A percentile compares a stretch with the other conserved stretches of the same genome.
Evolutionary conservation across 805 yeast species (phyloP).

Genomic region (Ogataea pilisensis): DNA sequence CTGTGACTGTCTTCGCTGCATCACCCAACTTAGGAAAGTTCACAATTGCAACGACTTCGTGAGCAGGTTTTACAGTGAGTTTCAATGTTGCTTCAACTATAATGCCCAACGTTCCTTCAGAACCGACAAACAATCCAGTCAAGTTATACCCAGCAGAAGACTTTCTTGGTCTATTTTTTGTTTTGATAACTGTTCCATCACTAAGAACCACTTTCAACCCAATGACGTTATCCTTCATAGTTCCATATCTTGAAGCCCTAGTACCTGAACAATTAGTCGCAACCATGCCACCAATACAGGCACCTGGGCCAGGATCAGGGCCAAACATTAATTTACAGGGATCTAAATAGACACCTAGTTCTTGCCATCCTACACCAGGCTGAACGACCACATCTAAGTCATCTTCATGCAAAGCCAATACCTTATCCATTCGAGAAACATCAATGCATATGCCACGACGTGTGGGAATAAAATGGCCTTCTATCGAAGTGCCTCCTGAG

Average conservation of each 20-base stretch:
- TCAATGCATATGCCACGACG: slow-evolving; percentile 62
- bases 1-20: slow-evolving; percentile 67
- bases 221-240: slow-evolving; percentile 71
- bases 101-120: slow-evolving; percentile 74
- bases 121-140: slow-evolving; percentile 66
- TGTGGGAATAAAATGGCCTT: slow-evolving; percentile 76
- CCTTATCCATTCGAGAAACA: slow-evolving; percentile 53
- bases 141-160: slow-evolving; percentile 78
- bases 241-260: slow-evolving; percentile 74
- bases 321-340: slow-evolving; percentile 60
- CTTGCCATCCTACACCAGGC: slow-evolving; percentile 81
- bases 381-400: slow-evolving; percentile 74
- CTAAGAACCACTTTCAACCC: slow-evolving; percentile 71
- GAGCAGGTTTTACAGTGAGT: slow-evolving; percentile 58
- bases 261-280: slow-evolving; percentile 80
- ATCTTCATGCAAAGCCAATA: slow-evolving; percentile 50
- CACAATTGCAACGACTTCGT: slow-evolving; percentile 64
- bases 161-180: slow-evolving; percentile 70
- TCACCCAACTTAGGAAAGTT: slow-evolving; percentile 60
- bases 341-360: slow-evolving; percentile 47
- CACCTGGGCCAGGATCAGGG: slow-evolving; percentile 79
- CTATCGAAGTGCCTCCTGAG: slow-evolving; percentile 76
- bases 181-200: slow-evolving; percentile 74
- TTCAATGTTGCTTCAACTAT: slow-evolving; percentile 72
- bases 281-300: slow-evolving; percentile 74